Percentiles rank a stretch among this genome's conserved stretches.
Evolutionary conservation across 2,329 filamentous ascomycete genomes (phyloP).

Genomic region (Colletotrichum sojae): DNA sequence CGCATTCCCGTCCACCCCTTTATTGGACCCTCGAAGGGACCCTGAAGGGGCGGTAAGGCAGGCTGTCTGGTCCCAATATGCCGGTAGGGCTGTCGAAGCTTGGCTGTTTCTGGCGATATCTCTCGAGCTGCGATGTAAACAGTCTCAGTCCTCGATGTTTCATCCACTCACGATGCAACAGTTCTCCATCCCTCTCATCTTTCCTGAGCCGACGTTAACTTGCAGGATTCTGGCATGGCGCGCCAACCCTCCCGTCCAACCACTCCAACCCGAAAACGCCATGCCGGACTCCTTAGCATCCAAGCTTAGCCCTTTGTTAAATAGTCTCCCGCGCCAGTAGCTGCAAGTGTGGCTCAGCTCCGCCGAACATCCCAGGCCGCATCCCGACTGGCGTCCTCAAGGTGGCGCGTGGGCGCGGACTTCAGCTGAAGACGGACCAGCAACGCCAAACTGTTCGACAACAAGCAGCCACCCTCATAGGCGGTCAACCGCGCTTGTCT

Average conservation of each 20-base stretch:
- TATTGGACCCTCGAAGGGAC: not conserved
- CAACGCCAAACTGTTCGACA: constrained; percentile 8
- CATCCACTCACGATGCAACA: not conserved
- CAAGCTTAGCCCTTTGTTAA: not conserved
- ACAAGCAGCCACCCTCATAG: not conserved
- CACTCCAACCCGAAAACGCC: not conserved
- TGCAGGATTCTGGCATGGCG: not conserved
- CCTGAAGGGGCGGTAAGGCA: not conserved
- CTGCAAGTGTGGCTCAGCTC: constrained; percentile 10
- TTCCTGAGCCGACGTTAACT: no score
- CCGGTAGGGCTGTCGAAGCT: not conserved
- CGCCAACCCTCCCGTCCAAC: not conserved
- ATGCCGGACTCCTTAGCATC: not conserved
- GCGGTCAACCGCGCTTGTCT: not conserved
- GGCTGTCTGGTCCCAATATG: not conserved
- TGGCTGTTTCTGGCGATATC: not conserved
- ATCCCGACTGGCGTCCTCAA: constrained; percentile 14
- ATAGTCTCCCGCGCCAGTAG: not conserved
- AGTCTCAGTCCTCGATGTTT: not conserved
- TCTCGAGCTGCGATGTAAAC: not conserved
- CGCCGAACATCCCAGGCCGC: not conserved
- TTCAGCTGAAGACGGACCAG: constrained; percentile 26
- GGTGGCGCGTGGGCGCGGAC: constrained; percentile 21
- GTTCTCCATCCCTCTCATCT: no score
- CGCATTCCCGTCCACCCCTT: not conserved